A percentile compares a stretch with the other conserved stretches of the same genome.
Evolutionary conservation across 169 alveolate genomes (phyloP).

Genomic region (Theileria equi): DNA sequence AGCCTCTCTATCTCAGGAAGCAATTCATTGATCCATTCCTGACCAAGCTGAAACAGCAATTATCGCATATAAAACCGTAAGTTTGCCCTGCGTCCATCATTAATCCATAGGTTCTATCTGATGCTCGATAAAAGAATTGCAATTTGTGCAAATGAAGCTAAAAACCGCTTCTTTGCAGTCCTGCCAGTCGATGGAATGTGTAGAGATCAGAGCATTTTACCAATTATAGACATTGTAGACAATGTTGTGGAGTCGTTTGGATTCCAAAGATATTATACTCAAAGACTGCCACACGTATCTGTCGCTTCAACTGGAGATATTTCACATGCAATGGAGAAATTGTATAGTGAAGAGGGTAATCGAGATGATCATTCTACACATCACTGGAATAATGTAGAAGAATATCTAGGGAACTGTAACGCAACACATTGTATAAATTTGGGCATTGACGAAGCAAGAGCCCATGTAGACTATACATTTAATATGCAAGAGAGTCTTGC

Average conservation of each 20-base stretch:
- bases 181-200: constrained; percentile 48
- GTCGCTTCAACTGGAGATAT: constrained; percentile 52
- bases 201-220: constrained; percentile 35
- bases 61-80: constrained; percentile 35
- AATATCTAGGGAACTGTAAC: not conserved
- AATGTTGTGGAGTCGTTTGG: constrained; percentile 48
- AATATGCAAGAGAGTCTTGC: not conserved
- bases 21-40: constrained; percentile 53
- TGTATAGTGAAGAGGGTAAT: constrained; percentile 1
- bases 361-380: constrained; percentile 32
- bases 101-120: constrained; percentile 34
- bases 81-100: not conserved
- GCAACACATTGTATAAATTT: not conserved
- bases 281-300: constrained; percentile 62
- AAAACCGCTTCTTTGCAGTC: constrained; percentile 46
- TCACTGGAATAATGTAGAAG: constrained; percentile 50
- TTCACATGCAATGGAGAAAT: constrained; percentile 7
- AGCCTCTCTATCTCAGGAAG: constrained; percentile 52
- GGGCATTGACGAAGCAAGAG: not conserved
- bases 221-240: constrained; percentile 57
- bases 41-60: constrained; percentile 20
- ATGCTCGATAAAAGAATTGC: constrained; percentile 39
- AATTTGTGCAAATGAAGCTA: constrained; percentile 46
- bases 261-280: constrained; percentile 43
- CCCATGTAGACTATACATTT: not conserved